Evolutionary conservation across 148 eudicot species (phyloP).

Genomic region (Amaranthus palmeri): DNA sequence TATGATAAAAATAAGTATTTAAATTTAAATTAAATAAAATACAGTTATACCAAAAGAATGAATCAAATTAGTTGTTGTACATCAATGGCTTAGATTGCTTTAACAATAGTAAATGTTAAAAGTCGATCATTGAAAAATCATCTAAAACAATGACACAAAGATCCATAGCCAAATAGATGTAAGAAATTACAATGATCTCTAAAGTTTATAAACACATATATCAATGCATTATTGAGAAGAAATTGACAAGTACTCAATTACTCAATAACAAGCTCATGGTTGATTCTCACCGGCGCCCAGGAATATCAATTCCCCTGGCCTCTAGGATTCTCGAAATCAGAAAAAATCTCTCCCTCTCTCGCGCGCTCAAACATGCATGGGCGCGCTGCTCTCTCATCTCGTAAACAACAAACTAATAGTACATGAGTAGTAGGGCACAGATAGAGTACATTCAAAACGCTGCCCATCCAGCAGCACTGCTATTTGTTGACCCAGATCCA

Average conservation of each 20-base stretch:
- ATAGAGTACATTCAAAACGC: constrained; percentile 51
- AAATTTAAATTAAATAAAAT: too few relatives aligned
- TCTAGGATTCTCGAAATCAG: too few relatives aligned
- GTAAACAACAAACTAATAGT: constrained; percentile 35
- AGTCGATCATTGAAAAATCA: too few relatives aligned
- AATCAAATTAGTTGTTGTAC: too few relatives aligned
- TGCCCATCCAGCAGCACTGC: constrained; percentile 96
- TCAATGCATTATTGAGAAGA: constrained; percentile 18
- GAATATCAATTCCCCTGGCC: neutral
- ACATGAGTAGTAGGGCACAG: constrained; percentile 5
- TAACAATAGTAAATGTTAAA: too few relatives aligned
- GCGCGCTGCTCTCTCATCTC: constrained; percentile 15
- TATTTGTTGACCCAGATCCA: constrained; percentile 61
- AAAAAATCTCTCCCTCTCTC: constrained; percentile 16
- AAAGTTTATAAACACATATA: constrained; percentile 16
- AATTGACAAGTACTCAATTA: constrained; percentile 10
- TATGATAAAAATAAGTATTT: too few relatives aligned
- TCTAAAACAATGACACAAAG: too few relatives aligned
- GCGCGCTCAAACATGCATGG: constrained; percentile 3
- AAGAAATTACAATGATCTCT: too few relatives aligned
- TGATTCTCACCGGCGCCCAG: constrained; percentile 10
- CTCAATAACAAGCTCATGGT: constrained; percentile 16
- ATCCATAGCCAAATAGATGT: too few relatives aligned
- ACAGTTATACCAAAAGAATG: too few relatives aligned
- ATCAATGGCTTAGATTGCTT: too few relatives aligned